Percentiles rank a stretch among this genome's conserved stretches.
Evolutionary conservation across 805 yeast species (phyloP).

Genomic region (Saccharomyces mikatae): DNA sequence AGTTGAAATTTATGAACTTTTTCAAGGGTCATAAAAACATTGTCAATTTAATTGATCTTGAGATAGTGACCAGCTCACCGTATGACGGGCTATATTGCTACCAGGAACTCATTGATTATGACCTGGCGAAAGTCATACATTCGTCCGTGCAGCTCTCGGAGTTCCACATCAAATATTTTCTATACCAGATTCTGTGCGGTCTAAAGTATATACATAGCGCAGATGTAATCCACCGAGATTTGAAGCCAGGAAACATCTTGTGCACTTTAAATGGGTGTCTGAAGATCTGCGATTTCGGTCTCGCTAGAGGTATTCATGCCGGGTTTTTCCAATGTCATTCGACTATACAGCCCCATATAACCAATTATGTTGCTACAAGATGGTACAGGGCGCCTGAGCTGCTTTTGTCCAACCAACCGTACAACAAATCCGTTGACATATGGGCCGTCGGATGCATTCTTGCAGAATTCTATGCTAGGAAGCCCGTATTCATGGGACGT

Average conservation of each 20-base stretch:
- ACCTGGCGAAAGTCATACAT: slow-evolving; percentile 72
- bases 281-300: slow-evolving; percentile 89
- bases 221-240: slow-evolving; percentile 84
- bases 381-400: slow-evolving; percentile 96
- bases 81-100: slow-evolving; percentile 84
- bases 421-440: slow-evolving; percentile 69
- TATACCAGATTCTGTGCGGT: slow-evolving; percentile 80
- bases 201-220: slow-evolving; percentile 85
- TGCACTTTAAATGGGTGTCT: slow-evolving; percentile 65
- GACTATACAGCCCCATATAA: slow-evolving; percentile 38
- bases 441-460: slow-evolving; percentile 94
- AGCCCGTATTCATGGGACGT: slow-evolving; percentile 72
- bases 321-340: slow-evolving; percentile 14
- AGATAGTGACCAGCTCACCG: slow-evolving; percentile 54
- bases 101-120: slow-evolving; percentile 79
- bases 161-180: slow-evolving; percentile 66
- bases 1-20: slow-evolving; percentile 68
- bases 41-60: slow-evolving; percentile 64
- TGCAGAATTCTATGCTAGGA: slow-evolving; percentile 74
- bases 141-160: slow-evolving; percentile 74
- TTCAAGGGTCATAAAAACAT: slow-evolving; percentile 84
- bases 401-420: slow-evolving; percentile 49
- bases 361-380: slow-evolving; percentile 86
- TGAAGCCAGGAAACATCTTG: slow-evolving; percentile 84
- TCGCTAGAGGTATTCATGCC: slow-evolving; percentile 66